Conservation (phyloP, 2,329 filamentous ascomycete genomes). For the Chrysoporthe puriensis region DNA sequence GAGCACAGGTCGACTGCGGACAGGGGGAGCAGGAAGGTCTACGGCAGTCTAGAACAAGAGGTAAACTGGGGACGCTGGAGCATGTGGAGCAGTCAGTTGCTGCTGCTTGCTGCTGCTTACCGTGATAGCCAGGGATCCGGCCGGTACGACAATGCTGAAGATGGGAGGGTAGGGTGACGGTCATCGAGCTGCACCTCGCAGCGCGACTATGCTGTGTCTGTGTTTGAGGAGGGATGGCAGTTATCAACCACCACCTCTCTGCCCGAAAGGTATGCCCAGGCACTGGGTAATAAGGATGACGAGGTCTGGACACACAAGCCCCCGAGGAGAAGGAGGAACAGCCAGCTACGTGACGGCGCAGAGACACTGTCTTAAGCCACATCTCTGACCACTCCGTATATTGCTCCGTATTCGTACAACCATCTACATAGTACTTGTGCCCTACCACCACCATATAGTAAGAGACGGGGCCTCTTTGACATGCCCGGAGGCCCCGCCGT, state of each 20-base stretch:
- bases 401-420: not conserved
- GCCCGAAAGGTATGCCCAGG: not conserved
- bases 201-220: not conserved
- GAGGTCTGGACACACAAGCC: not conserved
- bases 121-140: not conserved
- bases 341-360: not conserved
- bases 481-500: not conserved
- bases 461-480: too few species aligned
- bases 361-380: constrained; percentile 9
- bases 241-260: not conserved
- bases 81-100: constrained; percentile 4
- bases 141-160: not conserved
- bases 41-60: constrained; percentile 23
- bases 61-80: constrained; percentile 6
- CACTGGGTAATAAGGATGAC: not conserved
- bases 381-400: not conserved
- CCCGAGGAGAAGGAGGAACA: not conserved
- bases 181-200: not conserved
- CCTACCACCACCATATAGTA: too few species aligned
- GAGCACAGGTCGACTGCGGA: not conserved
- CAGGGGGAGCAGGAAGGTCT: constrained; percentile 17
- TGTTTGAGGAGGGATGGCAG: not conserved
- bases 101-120: constrained; percentile 5
- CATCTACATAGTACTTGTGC: not conserved
- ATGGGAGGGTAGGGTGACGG: not conserved